Conservation (phyloP, 2,329 filamentous ascomycete genomes). For the Gremmenia infestans region DNA sequence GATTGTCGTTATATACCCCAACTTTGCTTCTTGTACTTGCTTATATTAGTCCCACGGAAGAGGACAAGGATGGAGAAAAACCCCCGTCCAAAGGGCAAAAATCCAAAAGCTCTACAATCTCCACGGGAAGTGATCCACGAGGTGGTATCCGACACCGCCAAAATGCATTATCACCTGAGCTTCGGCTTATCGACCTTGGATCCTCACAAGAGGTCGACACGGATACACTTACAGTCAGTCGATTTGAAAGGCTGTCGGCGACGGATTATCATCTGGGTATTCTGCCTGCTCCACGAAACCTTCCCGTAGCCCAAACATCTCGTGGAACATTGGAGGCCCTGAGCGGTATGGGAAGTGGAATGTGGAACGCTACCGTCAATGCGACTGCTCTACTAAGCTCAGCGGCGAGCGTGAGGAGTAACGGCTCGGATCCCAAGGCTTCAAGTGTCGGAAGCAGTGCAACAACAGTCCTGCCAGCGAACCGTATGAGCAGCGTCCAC, state of each 20-base stretch:
- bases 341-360: constrained; percentile 65
- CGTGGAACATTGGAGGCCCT: constrained; percentile 73
- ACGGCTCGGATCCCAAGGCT: constrained; percentile 47
- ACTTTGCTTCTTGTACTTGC: constrained; percentile 87
- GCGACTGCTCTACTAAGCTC: constrained; percentile 84
- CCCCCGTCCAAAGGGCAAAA: constrained; percentile 32
- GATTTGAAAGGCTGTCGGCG: constrained; percentile 79
- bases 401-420: constrained; percentile 67
- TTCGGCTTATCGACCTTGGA: constrained; percentile 83
- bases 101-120: constrained; percentile 39
- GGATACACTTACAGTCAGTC: constrained; percentile 78
- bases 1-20: constrained; percentile 92
- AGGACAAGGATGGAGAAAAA: constrained; percentile 32
- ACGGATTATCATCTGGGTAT: constrained; percentile 90
- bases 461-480: constrained; percentile 39
- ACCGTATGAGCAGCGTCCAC: constrained; percentile 33
- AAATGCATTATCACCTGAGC: constrained; percentile 79
- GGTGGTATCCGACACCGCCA: constrained; percentile 66
- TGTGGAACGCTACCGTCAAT: constrained; percentile 90
- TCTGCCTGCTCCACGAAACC: constrained; percentile 68
- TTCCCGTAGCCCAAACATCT: constrained; percentile 54
- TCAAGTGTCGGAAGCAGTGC: constrained; percentile 34
- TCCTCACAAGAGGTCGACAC: constrained; percentile 81
- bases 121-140: constrained; percentile 52
- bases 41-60: constrained; percentile 70